phyloP scores from a whole-genome alignment of 2,329 filamentous ascomycete species.

The Monosporascus sp. region DNA sequence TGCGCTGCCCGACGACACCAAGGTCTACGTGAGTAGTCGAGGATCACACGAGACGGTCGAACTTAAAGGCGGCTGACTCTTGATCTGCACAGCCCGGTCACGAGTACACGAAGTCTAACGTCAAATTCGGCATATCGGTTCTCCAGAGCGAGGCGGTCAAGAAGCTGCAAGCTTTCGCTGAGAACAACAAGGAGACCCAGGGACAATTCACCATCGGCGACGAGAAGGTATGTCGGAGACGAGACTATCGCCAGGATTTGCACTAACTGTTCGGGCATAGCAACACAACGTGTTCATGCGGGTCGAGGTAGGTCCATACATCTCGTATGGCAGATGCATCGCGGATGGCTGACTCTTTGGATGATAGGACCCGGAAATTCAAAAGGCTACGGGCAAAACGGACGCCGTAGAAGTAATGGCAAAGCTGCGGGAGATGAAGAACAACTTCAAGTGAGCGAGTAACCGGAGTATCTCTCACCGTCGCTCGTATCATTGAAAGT shows the following conservation, averaged over 20 bases:
- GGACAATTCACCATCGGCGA: conserved; percentile 96
- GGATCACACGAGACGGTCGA: too few species aligned
- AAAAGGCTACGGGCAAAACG: conserved; percentile 75
- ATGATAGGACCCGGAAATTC: conserved; percentile 69
- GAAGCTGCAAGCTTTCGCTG: conserved; percentile 70
- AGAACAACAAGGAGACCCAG: conserved; percentile 79
- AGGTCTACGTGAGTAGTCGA: conserved; percentile 67
- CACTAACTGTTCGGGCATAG: conserved; percentile 34
- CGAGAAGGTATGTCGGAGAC: conserved; percentile 65
- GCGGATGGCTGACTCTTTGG: conserved; percentile 5
- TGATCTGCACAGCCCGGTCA: conserved; percentile 67
- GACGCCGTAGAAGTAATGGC: conserved; percentile 81
- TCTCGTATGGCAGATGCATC: conserved; percentile 3
- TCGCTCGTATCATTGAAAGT: not conserved
- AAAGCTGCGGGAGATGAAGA: conserved; percentile 86
- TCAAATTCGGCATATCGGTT: conserved; percentile 78
- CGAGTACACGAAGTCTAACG: conserved; percentile 97
- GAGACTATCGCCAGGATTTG: not conserved
- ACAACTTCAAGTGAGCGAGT: conserved; percentile 58
- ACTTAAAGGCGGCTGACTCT: not conserved
- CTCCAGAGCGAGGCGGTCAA: conserved; percentile 69
- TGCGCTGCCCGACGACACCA: conserved; percentile 79
- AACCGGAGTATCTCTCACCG: not conserved
- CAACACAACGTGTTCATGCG: conserved; percentile 97
- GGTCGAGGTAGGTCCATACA: conserved; percentile 53